Evolutionary conservation across 139 green algal genomes (phyloP), one percentile per base, ranked within the genome.

Genomic region (Auxenochlorella protothecoides): DNA sequence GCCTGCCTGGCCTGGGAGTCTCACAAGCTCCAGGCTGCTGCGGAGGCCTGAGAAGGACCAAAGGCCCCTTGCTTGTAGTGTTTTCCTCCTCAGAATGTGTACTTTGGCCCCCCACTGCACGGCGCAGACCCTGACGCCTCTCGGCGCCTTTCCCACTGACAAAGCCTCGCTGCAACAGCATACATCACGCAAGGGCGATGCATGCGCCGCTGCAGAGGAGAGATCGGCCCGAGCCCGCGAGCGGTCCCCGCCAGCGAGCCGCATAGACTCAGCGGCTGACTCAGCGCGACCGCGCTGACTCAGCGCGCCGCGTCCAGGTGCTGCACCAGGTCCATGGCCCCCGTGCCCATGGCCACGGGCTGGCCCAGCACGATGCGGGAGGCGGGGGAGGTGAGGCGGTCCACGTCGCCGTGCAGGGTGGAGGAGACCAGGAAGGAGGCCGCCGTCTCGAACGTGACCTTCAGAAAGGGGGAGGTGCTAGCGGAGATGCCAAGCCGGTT

Each of bases 381-480:
- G 10, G 89, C 85, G 2, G 90, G 88, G 1, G 86, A 89, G 10
- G 76, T 81, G 6, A 97, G 78, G 66, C 80, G 74, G 74, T 97
- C 92, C 6, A 75, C 68, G 2, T 81, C 70, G 16, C 92, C 91
- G 5, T 80, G 74, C 68, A 98, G 79, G 3, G 90, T 92, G 5
- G 95, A 92, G 63, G 97, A 88, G 10, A 84, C 90, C 44, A 99
- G 76, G 78, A 98, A 99, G 44, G 91, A 73, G 2, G 90, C 86
- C 3, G 95, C 93, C 52, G 95, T 98, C 85, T 99, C 95, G 80
- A 98, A 99, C 55, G 75, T 91, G 85, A 99, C 98, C 85, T 96
- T 96, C 9, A 97, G 86, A 65, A 97, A 87, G 11, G 95, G 92
- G 13, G 88, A 96, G 6, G 90, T 83, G 75, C 75, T 87, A 53